These are phyloP conservation scores for Cyclotella cryptica DNA, from an alignment of 108 stramenopile genomes.

Conservation along the genomic window DNA sequence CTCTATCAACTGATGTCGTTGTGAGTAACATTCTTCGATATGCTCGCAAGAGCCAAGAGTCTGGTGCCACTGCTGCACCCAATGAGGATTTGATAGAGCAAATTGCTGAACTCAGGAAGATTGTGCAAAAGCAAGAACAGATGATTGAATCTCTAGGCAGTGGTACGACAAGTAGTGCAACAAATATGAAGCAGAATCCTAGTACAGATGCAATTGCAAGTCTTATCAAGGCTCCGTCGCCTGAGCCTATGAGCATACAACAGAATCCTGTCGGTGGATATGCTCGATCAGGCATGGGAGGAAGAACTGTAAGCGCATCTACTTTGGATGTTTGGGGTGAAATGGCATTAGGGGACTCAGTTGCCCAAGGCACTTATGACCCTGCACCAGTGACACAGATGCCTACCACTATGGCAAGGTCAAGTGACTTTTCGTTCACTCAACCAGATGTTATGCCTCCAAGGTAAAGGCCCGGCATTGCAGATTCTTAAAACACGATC, in stretches of 20 bases:
- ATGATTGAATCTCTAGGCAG: slow-evolving; percentile 66
- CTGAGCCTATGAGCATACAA: slow-evolving; percentile 40
- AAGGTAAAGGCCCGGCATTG: too few species aligned
- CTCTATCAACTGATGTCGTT: slow-evolving; percentile 93
- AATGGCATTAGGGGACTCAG: slow-evolving; percentile 81
- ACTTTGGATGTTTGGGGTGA: slow-evolving; percentile 76
- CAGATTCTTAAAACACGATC: too few species aligned
- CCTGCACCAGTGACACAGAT: slow-evolving; percentile 19
- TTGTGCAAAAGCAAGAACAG: slow-evolving; percentile 88
- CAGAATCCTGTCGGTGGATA: slow-evolving; percentile 9
- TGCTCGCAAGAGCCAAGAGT: slow-evolving; percentile 91
- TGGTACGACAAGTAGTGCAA: slow-evolving; percentile 26
- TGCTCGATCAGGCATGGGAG: slow-evolving; percentile 35
- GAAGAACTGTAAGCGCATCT: slow-evolving; percentile 41
- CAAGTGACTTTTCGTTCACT: slow-evolving; percentile 77
- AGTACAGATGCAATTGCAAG: slow-evolving; percentile 60
- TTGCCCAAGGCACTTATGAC: slow-evolving; percentile 31
- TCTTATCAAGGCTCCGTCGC: slow-evolving; percentile 39
- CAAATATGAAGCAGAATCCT: slow-evolving; percentile 30
- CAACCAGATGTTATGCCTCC: slow-evolving; percentile 92
- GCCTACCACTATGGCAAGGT: slow-evolving; percentile 30
- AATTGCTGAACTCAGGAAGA: slow-evolving; percentile 84
- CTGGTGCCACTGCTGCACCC: slow-evolving; percentile 65
- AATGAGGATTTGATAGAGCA: slow-evolving; percentile 89
- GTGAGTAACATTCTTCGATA: slow-evolving; percentile 96